Conservation (phyloP, 768 basidiomycete species). For the Phaffia australis region DNA sequence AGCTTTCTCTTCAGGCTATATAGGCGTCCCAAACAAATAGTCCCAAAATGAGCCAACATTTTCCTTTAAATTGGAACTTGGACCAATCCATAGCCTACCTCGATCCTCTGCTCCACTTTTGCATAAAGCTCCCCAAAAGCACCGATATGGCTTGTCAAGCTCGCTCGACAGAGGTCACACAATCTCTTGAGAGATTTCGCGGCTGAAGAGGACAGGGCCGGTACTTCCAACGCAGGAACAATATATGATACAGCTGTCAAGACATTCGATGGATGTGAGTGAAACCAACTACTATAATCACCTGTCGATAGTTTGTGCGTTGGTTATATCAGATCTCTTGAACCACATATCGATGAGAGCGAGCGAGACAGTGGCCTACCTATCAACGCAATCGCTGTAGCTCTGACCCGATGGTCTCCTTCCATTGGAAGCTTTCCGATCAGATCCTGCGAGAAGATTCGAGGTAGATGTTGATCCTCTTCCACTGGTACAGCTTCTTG, state of each 20-base stretch:
- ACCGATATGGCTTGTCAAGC: conserved; percentile 67
- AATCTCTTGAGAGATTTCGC: conserved; percentile 73
- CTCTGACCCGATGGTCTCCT: conserved; percentile 53
- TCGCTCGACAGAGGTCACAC: conserved; percentile 80
- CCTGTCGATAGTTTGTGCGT: conserved; percentile 27
- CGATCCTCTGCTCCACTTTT: conserved; percentile 54
- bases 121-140: conserved; percentile 78
- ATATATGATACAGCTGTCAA: conserved; percentile 56
- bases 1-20: conserved; percentile 51
- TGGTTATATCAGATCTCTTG: no score
- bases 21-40: not conserved
- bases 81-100: conserved; percentile 44
- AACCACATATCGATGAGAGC: not conserved
- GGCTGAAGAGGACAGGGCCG: conserved; percentile 44
- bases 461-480: conserved; percentile 40
- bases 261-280: conserved; percentile 46
- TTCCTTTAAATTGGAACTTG: not conserved
- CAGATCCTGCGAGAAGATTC: conserved; percentile 60
- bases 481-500: conserved; percentile 71
- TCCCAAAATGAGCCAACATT: not conserved
- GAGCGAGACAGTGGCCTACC: conserved; percentile 43
- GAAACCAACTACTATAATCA: conserved; percentile 40
- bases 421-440: conserved; percentile 50
- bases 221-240: conserved; percentile 46
- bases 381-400: conserved; percentile 62